Conservation (phyloP, 2,329 filamentous ascomycete genomes). For the Claviceps sp. region DNA sequence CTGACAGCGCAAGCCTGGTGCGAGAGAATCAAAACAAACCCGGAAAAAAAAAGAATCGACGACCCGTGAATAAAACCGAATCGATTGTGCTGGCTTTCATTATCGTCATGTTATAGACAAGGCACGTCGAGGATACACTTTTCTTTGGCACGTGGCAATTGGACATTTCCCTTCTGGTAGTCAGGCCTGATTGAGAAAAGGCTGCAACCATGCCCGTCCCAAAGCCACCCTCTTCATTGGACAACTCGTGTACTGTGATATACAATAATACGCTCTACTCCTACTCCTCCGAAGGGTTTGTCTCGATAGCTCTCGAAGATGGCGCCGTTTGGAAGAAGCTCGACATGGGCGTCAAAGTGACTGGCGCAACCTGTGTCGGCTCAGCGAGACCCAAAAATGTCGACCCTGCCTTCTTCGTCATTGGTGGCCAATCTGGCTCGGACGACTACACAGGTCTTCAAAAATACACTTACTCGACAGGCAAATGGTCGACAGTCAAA, state of each 20-base stretch:
- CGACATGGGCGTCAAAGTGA: slow-evolving; percentile 53
- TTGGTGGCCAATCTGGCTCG: slow-evolving; percentile 53
- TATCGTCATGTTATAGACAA: slow-evolving; percentile 6
- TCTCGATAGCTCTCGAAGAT: slow-evolving; percentile 54
- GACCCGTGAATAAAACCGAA: background rate
- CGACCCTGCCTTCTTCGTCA: slow-evolving; percentile 58
- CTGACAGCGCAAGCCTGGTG: background rate
- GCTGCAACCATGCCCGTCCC: slow-evolving; percentile 53
- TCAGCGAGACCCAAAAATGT: slow-evolving; percentile 45
- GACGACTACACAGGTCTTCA: slow-evolving; percentile 62
- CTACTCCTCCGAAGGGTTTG: slow-evolving; percentile 62
- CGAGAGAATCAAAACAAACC: background rate
- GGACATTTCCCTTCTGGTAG: background rate
- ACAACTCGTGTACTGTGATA: slow-evolving; percentile 70
- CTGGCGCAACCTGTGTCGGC: slow-evolving; percentile 65
- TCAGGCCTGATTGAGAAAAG: slow-evolving; percentile 2
- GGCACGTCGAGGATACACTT: background rate
- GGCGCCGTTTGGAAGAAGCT: slow-evolving; percentile 61
- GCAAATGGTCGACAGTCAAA: slow-evolving; percentile 36
- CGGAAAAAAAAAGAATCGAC: background rate
- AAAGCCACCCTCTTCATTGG: slow-evolving; percentile 53
- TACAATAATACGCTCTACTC: slow-evolving; percentile 74
- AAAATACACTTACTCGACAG: slow-evolving; percentile 42
- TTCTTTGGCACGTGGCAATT: background rate
- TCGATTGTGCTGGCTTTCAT: slow-evolving; percentile 1